A percentile compares a stretch with the other conserved stretches of the same genome.
Conservation (phyloP, 2,329 filamentous ascomycete genomes). For the Fusarium sacchari region DNA sequence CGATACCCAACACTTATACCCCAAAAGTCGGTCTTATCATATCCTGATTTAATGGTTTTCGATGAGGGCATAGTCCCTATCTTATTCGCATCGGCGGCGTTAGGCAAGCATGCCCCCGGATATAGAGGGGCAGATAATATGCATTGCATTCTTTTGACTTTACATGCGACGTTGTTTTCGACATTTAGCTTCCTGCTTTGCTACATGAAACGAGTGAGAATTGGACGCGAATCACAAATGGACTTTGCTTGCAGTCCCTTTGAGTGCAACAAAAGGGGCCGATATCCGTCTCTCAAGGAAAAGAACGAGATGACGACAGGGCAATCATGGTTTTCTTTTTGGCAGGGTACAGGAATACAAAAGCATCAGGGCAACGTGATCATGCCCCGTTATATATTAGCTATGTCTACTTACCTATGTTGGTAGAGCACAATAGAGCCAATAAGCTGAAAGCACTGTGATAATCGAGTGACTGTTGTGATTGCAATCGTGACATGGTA, state of each 20-base stretch:
- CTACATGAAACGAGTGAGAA: not conserved
- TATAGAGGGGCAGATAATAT: conserved; percentile 11
- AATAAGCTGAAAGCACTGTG: not conserved
- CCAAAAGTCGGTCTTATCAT: not conserved
- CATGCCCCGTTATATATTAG: conserved; percentile 9
- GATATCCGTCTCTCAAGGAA: not conserved
- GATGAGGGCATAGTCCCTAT: conserved; percentile 9
- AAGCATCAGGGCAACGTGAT: not conserved
- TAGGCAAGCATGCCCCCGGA: conserved; percentile 22
- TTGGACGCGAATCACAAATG: not conserved
- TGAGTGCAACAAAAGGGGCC: not conserved
- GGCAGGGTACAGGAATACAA: conserved; percentile 4
- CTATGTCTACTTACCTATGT: conserved; percentile 2
- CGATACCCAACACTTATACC: conserved; percentile 36
- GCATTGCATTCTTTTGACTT: conserved; percentile 10
- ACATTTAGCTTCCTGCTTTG: conserved; percentile 9
- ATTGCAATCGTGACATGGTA: not conserved
- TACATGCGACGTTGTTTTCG: not conserved
- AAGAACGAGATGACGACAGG: not conserved
- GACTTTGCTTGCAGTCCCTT: not conserved
- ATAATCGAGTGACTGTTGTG: not conserved
- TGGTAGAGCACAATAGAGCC: conserved; percentile 5
- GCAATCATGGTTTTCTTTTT: conserved; percentile 1
- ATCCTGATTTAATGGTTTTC: conserved; percentile 11
- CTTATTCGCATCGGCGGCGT: conserved; percentile 34